Conservation (phyloP, 805 yeast genomes). For the Hanseniaspora valbyensis region DNA sequence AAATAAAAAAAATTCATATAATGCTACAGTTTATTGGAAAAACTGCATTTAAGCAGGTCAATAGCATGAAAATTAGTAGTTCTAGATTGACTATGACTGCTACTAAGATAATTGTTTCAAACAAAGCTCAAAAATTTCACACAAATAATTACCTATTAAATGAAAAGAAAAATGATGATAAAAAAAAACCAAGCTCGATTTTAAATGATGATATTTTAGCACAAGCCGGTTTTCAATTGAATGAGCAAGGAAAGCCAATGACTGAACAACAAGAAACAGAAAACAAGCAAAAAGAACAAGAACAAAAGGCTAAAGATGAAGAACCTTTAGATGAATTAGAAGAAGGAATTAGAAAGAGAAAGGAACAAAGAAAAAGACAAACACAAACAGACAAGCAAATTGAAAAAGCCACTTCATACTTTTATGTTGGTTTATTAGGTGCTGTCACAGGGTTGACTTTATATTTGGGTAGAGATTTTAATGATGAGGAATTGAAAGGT, state of each 20-base stretch:
- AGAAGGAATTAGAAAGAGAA: conserved; percentile 19
- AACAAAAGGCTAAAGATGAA: conserved; percentile 17
- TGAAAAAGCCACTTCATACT: conserved; percentile 67
- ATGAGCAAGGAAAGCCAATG: conserved; percentile 24
- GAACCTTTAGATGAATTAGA: conserved; percentile 18
- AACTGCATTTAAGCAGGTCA: not conserved
- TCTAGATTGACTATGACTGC: not conserved
- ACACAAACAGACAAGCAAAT: conserved; percentile 71
- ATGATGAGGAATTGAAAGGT: conserved; percentile 43
- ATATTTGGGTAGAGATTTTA: conserved; percentile 79
- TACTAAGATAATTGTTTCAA: not conserved
- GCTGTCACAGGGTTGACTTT: conserved; percentile 43
- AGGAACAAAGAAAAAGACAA: conserved; percentile 44
- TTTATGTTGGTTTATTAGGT: conserved; percentile 47
- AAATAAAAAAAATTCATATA: too few species aligned
- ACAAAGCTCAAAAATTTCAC: not conserved
- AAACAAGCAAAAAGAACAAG: conserved; percentile 17
- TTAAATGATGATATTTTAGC: conserved; percentile 72
- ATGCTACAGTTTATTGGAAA: not conserved
- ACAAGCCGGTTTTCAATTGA: conserved; percentile 69
- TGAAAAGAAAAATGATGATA: not conserved
- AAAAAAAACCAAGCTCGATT: conserved; percentile 39
- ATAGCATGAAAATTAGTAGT: not conserved
- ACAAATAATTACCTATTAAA: conserved; percentile 16
- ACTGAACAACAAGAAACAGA: conserved; percentile 16